These are phyloP conservation scores for Abelmoschus esculentus DNA, from an alignment of 345 rosid genomes.

Conservation along the genomic window DNA sequence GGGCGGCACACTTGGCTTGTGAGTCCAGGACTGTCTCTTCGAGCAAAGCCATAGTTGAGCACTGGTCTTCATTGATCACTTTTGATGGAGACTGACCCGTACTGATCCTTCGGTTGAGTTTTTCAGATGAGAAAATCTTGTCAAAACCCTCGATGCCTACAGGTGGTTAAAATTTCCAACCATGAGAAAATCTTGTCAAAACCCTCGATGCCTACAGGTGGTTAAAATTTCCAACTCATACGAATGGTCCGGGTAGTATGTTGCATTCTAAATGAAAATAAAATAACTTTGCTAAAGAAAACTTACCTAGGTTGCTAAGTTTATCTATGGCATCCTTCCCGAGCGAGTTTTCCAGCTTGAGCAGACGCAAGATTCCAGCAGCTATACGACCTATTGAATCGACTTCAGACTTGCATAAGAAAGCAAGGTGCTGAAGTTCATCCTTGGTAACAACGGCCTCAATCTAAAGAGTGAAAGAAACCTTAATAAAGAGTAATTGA, in stretches of 20 bases:
- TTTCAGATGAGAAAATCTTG: conserved; percentile 56
- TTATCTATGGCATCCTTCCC: conserved; percentile 77
- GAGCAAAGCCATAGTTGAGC: conserved; percentile 47
- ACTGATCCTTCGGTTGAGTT: conserved; percentile 34
- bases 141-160: conserved; percentile 85
- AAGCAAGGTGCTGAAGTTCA: conserved; percentile 75
- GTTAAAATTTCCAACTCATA: neutral
- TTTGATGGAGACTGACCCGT: conserved; percentile 25
- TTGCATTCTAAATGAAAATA: neutral
- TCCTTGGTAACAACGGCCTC: conserved; percentile 82
- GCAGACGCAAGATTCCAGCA: conserved; percentile 76
- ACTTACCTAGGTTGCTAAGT: conserved; percentile 87
- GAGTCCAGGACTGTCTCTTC: conserved; percentile 67
- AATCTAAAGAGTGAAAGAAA: conserved; percentile 37
- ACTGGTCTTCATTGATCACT: conserved; percentile 19
- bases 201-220: conserved; percentile 69
- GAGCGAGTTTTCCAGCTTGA: conserved; percentile 73
- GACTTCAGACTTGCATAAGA: conserved; percentile 79
- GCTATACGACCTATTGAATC: conserved; percentile 89
- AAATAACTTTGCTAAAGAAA: neutral
- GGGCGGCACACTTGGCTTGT: conserved; percentile 52
- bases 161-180: conserved; percentile 6
- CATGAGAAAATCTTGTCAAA: conserved; percentile 68
- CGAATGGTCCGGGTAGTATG: neutral
- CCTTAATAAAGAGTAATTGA: conserved; percentile 9